Conservation (phyloP, 805 yeast species). For the Yarrowia osloensis region DNA sequence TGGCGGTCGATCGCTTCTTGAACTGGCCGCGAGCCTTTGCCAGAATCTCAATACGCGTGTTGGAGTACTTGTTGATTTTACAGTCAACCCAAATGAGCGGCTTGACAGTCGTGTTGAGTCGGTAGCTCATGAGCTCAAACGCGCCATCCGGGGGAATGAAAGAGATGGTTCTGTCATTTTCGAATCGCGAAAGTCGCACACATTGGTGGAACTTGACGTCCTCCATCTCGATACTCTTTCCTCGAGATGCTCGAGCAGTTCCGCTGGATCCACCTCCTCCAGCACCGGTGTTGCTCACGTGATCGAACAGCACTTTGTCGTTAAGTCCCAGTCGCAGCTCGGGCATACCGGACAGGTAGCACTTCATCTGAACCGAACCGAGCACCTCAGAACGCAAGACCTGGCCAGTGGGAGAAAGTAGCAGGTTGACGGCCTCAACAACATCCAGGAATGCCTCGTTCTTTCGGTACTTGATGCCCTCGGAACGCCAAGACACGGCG, state of each 20-base stretch:
- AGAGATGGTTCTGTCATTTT: slow-evolving; percentile 58
- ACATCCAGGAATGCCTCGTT: slow-evolving; percentile 91
- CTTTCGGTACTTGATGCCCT: slow-evolving; percentile 82
- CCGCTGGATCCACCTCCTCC: slow-evolving; percentile 36
- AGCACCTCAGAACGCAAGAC: slow-evolving; percentile 66
- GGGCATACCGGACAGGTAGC: slow-evolving; percentile 91
- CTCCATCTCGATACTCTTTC: slow-evolving; percentile 48
- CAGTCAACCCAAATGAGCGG: slow-evolving; percentile 57
- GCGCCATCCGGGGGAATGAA: slow-evolving; percentile 92
- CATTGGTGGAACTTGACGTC: slow-evolving; percentile 87
- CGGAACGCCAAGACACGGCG: slow-evolving; percentile 88
- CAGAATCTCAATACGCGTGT: slow-evolving; percentile 47
- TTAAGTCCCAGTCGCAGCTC: slow-evolving; percentile 73
- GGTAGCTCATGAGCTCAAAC: slow-evolving; percentile 63
- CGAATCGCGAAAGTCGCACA: slow-evolving; percentile 69
- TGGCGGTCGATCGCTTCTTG: slow-evolving; percentile 63
- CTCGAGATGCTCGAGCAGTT: slow-evolving; percentile 33
- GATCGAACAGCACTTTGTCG: slow-evolving; percentile 40
- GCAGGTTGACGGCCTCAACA: slow-evolving; percentile 69
- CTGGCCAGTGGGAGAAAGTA: slow-evolving; percentile 61
- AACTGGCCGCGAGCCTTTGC: slow-evolving; percentile 61
- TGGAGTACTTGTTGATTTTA: slow-evolving; percentile 49
- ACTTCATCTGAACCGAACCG: slow-evolving; percentile 73
- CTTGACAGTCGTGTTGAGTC: slow-evolving; percentile 46
- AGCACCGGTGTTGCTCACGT: slow-evolving; percentile 39